Percentiles rank a stretch among this genome's conserved stretches.
Evolutionary conservation across 495 filamentous ascomycete genomes (phyloP).

Genomic region (Tuber brumale): DNA sequence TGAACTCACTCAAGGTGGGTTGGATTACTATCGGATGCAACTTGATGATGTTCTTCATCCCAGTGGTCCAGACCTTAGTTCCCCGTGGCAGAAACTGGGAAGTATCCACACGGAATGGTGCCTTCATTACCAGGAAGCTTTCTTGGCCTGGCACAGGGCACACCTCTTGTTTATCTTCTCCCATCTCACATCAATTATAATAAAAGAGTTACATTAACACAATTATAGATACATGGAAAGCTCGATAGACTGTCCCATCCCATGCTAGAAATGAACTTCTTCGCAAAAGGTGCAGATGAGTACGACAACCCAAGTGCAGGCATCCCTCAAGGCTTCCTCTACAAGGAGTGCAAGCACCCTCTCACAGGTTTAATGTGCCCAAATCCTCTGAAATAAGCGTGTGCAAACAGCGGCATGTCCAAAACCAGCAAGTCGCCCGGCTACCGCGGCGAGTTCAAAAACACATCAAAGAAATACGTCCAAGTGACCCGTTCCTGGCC

Average conservation of each 20-base stretch:
- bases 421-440: not conserved
- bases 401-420: not conserved
- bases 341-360: slow-evolving; percentile 16
- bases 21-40: slow-evolving; percentile 22
- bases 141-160: slow-evolving; percentile 21
- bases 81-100: slow-evolving; percentile 36
- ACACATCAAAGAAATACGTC: slow-evolving; percentile 7
- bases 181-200: not conserved
- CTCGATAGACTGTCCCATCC: slow-evolving; percentile 15
- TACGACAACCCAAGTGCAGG: slow-evolving; percentile 10
- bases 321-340: slow-evolving; percentile 15
- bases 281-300: slow-evolving; percentile 11
- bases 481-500: not conserved
- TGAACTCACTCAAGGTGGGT: slow-evolving; percentile 15
- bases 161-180: slow-evolving; percentile 5
- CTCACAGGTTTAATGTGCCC: slow-evolving; percentile 3
- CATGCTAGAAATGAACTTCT: slow-evolving; percentile 25
- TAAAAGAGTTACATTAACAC: not conserved
- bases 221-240: slow-evolving; percentile 15
- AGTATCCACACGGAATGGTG: slow-evolving; percentile 21
- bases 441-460: not conserved
- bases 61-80: slow-evolving; percentile 5
- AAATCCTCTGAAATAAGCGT: slow-evolving; percentile 24
- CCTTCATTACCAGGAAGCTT: slow-evolving; percentile 23
- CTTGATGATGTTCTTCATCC: slow-evolving; percentile 26